Evolutionary conservation across 768 basidiomycete species (phyloP).

Genomic region (Phanerodontia chrysosporium): DNA sequence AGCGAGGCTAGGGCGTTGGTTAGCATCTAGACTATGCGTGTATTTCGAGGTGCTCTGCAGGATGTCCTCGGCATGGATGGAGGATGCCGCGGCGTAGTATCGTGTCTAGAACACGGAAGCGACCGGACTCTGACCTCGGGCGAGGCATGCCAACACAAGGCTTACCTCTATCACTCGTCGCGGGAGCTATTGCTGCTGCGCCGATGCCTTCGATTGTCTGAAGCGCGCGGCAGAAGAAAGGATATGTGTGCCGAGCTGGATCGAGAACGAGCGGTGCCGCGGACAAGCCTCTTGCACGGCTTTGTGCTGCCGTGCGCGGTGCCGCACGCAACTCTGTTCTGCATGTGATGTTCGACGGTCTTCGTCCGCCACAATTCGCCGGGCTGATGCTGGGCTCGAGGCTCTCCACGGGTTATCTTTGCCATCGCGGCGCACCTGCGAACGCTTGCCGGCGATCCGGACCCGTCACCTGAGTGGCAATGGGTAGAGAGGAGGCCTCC

Average conservation of each 20-base stretch:
- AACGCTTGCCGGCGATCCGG: neutral
- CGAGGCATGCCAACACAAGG: neutral
- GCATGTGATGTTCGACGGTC: neutral
- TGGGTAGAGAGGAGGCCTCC: neutral
- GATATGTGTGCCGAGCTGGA: neutral
- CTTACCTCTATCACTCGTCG: neutral
- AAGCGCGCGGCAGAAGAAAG: neutral
- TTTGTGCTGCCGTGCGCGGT: neutral
- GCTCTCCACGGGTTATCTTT: neutral
- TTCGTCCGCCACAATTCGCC: neutral
- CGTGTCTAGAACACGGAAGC: neutral
- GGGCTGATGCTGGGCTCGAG: neutral
- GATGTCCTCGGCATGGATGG: neutral
- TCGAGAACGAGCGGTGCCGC: neutral
- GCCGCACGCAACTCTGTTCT: neutral
- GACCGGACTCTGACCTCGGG: neutral
- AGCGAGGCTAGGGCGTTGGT: too few species aligned
- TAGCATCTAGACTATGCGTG: too few species aligned
- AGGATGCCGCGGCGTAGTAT: neutral
- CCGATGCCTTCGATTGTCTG: neutral
- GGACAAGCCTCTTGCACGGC: neutral
- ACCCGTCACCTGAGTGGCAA: neutral
- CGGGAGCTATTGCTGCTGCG: neutral
- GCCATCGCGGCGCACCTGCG: neutral
- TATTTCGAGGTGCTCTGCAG: neutral